A percentile compares a stretch with the other conserved stretches of the same genome.
These are phyloP conservation scores for Mangifera indica DNA, from an alignment of 345 rosid species.

Conservation along the genomic window DNA sequence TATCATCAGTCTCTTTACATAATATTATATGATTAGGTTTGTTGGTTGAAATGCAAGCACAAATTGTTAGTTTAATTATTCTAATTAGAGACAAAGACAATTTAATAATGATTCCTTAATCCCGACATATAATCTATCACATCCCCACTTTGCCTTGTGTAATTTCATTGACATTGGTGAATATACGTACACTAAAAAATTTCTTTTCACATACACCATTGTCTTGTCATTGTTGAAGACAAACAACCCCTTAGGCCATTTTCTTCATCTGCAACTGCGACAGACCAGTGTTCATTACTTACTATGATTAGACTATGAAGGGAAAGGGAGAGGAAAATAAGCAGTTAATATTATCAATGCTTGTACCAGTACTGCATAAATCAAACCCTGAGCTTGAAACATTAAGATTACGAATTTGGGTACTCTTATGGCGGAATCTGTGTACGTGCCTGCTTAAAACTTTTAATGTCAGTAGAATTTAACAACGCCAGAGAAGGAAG, in stretches of 20 bases:
- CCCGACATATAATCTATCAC: slow-evolving; percentile 7
- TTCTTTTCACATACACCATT: neutral
- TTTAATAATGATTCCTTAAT: neutral
- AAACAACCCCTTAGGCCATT: neutral
- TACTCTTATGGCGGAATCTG: too few species aligned
- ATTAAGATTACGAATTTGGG: neutral
- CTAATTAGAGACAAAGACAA: neutral
- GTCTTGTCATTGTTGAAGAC: neutral
- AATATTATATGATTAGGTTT: neutral
- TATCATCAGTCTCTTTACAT: too few species aligned
- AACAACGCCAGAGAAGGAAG: neutral
- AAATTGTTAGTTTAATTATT: neutral
- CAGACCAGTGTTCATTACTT: neutral
- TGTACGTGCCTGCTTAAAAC: too few species aligned
- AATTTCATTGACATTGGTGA: neutral
- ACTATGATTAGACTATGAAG: neutral
- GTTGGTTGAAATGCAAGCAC: neutral
- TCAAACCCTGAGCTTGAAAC: neutral
- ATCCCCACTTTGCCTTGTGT: neutral
- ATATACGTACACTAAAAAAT: too few species aligned
- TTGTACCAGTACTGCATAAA: neutral
- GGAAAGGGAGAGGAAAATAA: neutral
- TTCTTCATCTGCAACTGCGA: neutral
- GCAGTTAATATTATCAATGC: neutral
- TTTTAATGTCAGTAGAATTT: neutral